A percentile compares a stretch with the other conserved stretches of the same genome.
Conservation (phyloP, 2,329 filamentous ascomycete species). For the Tolypocladium pustulatum region DNA sequence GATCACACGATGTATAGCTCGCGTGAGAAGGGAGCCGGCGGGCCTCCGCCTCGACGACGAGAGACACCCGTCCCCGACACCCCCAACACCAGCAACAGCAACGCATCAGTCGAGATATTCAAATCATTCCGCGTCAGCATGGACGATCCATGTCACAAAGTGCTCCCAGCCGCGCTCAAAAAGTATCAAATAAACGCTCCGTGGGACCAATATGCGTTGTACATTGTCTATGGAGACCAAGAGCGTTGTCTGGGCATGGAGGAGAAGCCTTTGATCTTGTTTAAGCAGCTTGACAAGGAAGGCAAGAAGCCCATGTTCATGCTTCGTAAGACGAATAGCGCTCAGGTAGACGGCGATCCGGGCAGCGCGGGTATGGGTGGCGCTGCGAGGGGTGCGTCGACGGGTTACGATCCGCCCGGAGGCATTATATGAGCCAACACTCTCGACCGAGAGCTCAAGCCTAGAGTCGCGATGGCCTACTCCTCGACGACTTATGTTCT, state of each 20-base stretch:
- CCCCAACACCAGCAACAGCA: conserved; percentile 42
- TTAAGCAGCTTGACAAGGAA: conserved; percentile 95
- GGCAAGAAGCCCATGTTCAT: conserved; percentile 99
- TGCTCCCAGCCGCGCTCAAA: conserved; percentile 86
- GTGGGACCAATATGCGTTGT: conserved; percentile 93
- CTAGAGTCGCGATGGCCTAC: neutral
- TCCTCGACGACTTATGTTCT: neutral
- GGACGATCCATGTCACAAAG: conserved; percentile 96
- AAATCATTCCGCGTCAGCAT: conserved; percentile 97
- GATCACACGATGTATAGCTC: conserved; percentile 25
- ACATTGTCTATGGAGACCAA: conserved; percentile 98
- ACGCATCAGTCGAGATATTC: conserved; percentile 81
- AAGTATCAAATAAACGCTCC: conserved; percentile 98
- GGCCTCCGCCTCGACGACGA: conserved; percentile 41
- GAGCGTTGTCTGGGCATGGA: conserved; percentile 86
- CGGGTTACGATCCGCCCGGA: conserved; percentile 46
- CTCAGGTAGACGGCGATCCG: conserved; percentile 39
- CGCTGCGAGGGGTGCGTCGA: conserved; percentile 31
- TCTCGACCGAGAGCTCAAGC: neutral
- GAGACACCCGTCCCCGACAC: conserved; percentile 55
- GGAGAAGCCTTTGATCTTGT: conserved; percentile 88
- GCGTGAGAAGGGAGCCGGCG: conserved; percentile 16
- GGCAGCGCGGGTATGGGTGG: conserved; percentile 43
- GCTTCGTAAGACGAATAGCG: conserved; percentile 60
- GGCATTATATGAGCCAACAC: conserved; percentile 41